Conservation (phyloP, 257 asterid species). For the Solanum chaucha region DNA sequence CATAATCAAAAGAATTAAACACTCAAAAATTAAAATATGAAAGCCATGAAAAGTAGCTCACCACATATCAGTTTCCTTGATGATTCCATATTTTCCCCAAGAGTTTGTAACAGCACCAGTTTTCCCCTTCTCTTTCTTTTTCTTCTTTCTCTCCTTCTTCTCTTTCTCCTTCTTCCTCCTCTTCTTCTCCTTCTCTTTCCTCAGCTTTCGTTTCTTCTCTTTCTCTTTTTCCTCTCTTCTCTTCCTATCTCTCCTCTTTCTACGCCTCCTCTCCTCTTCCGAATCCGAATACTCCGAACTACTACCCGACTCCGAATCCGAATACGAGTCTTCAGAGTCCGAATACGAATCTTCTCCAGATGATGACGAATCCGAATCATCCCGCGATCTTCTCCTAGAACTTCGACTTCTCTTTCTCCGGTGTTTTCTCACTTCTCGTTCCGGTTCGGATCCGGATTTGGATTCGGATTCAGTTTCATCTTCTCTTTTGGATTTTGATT, state of each 20-base stretch:
- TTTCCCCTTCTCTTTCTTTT: conserved; percentile 42
- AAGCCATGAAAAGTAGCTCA: conserved; percentile 11
- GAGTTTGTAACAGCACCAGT: conserved; percentile 74
- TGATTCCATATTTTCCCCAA: conserved; percentile 95
- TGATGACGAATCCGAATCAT: conserved; percentile 36
- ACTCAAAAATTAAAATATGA: background rate
- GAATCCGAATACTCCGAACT: conserved; percentile 33
- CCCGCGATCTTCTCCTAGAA: conserved; percentile 30
- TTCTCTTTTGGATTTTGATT: conserved; percentile 21
- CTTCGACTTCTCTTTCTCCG: background rate
- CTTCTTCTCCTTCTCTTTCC: conserved; percentile 39
- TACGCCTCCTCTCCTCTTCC: conserved; percentile 31
- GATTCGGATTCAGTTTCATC: conserved; percentile 24
- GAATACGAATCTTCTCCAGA: conserved; percentile 9
- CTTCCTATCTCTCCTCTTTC: conserved; percentile 32
- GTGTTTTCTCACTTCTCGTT: background rate
- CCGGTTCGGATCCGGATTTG: background rate
- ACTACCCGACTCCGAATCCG: conserved; percentile 21
- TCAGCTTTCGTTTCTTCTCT: conserved; percentile 18
- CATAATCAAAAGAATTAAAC: background rate
- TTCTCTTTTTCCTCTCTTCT: conserved; percentile 26
- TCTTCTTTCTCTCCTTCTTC: conserved; percentile 20
- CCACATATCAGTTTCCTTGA: conserved; percentile 99
- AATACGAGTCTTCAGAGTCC: conserved; percentile 28
- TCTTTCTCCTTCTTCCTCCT: conserved; percentile 29